A percentile compares a stretch with the other conserved stretches of the same genome.
Evolutionary conservation across 1,139 yeast species (phyloP).

Genomic region (Suhomyces taliae): DNA sequence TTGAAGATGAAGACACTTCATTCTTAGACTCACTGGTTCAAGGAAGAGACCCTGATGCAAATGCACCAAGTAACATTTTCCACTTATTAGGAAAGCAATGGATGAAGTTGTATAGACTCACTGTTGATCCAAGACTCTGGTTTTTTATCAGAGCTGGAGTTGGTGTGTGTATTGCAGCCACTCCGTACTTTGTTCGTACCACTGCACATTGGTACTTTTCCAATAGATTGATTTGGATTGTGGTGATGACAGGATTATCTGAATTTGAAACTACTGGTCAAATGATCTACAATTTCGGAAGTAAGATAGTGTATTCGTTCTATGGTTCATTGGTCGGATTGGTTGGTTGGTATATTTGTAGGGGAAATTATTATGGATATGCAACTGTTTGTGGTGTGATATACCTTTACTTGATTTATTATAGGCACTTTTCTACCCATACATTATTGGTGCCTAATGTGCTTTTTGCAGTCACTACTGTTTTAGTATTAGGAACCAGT

Average conservation of each 20-base stretch:
- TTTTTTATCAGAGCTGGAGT: conserved; percentile 33
- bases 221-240: conserved; percentile 35
- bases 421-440: conserved; percentile 37
- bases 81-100: conserved; percentile 24
- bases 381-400: conserved; percentile 31
- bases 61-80: conserved; percentile 24
- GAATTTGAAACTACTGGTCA: conserved; percentile 37
- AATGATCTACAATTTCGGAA: conserved; percentile 29
- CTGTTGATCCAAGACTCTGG: conserved; percentile 28
- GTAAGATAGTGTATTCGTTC: conserved; percentile 31
- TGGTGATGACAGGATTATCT: conserved; percentile 35
- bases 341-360: conserved; percentile 40
- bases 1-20: conserved; percentile 4
- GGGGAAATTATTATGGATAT: conserved; percentile 37
- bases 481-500: conserved; percentile 39
- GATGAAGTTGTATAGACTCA: conserved; percentile 16
- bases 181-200: conserved; percentile 30
- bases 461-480: conserved; percentile 30
- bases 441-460: conserved; percentile 30
- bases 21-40: conserved; percentile 15
- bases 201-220: conserved; percentile 35
- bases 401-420: conserved; percentile 25
- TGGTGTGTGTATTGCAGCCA: conserved; percentile 25
- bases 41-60: conserved; percentile 32
- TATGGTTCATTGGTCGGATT: conserved; percentile 35